A percentile compares a stretch with the other conserved stretches of the same genome.
These are phyloP conservation scores for Nitzschia sp. DNA, from an alignment of 108 stramenopile genomes.

Conservation along the genomic window DNA sequence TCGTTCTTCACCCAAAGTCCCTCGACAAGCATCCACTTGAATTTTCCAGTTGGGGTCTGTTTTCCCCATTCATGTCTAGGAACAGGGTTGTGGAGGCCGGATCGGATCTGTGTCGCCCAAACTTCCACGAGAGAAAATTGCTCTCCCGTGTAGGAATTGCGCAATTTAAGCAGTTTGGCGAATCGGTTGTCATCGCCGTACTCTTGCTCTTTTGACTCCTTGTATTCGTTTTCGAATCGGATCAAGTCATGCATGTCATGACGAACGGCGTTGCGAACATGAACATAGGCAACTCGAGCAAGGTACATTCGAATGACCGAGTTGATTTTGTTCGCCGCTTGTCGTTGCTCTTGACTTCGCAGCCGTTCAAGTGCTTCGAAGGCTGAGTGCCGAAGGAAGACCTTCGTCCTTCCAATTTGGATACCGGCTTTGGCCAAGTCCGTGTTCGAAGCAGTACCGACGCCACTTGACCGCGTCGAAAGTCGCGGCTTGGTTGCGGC, in stretches of 20 bases:
- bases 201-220: conserved; percentile 39
- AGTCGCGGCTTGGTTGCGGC: neutral
- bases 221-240: conserved; percentile 35
- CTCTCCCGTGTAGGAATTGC: conserved; percentile 11
- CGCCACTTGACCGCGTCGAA: conserved; percentile 10
- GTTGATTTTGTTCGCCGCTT: conserved; percentile 56
- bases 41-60: conserved; percentile 26
- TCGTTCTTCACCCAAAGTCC: conserved; percentile 62
- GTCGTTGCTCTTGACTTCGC: conserved; percentile 42
- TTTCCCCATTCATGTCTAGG: conserved; percentile 53
- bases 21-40: conserved; percentile 56
- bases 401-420: conserved; percentile 91
- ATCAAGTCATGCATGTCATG: conserved; percentile 36
- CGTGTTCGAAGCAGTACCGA: conserved; percentile 11
- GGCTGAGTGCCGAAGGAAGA: conserved; percentile 77
- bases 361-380: conserved; percentile 80
- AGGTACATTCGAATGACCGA: conserved; percentile 61
- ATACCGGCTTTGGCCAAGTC: conserved; percentile 68
- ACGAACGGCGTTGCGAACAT: conserved; percentile 52
- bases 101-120: conserved; percentile 45
- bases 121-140: conserved; percentile 38
- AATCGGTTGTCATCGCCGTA: conserved; percentile 13
- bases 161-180: conserved; percentile 12
- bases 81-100: conserved; percentile 55
- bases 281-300: conserved; percentile 48